A percentile compares a stretch with the other conserved stretches of the same genome.
These are phyloP conservation scores for Purshia tridentata DNA, from an alignment of 306 rosid species.

Conservation along the genomic window DNA sequence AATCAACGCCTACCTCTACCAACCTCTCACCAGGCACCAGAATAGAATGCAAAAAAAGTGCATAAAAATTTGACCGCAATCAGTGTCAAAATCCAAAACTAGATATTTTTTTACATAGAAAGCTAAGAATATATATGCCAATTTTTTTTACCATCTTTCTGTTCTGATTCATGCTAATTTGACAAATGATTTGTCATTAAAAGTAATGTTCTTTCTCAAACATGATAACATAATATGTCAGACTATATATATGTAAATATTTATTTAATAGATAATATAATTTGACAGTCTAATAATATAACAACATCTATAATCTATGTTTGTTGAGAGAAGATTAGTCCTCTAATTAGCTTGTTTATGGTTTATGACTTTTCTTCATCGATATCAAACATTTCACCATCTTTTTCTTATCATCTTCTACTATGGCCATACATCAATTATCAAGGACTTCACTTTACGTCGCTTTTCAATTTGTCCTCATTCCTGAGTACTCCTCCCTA, in stretches of 20 bases:
- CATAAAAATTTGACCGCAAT: not conserved
- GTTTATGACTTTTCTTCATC: not conserved
- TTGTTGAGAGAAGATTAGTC: not conserved
- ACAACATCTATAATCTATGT: no score
- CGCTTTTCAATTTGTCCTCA: not conserved
- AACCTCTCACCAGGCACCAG: constrained; percentile 11
- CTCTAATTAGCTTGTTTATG: not conserved
- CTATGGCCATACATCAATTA: not conserved
- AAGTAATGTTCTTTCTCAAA: no score
- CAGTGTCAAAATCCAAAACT: not conserved
- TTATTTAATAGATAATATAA: no score
- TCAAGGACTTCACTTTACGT: not conserved
- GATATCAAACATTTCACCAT: not conserved
- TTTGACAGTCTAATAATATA: no score
- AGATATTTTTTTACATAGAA: not conserved
- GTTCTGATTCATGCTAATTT: no score
- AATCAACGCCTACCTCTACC: not conserved
- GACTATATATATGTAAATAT: no score
- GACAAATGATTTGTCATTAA: no score
- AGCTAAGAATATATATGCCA: not conserved
- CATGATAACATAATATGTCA: no score
- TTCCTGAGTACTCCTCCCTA: not conserved
- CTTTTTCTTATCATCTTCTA: not conserved
- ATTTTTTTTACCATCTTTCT: not conserved
- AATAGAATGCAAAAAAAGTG: not conserved